Evolutionary conservation across 805 yeast species (phyloP), one percentile per base, ranked within the genome.

Genomic region (Ogataea paraovalis): DNA sequence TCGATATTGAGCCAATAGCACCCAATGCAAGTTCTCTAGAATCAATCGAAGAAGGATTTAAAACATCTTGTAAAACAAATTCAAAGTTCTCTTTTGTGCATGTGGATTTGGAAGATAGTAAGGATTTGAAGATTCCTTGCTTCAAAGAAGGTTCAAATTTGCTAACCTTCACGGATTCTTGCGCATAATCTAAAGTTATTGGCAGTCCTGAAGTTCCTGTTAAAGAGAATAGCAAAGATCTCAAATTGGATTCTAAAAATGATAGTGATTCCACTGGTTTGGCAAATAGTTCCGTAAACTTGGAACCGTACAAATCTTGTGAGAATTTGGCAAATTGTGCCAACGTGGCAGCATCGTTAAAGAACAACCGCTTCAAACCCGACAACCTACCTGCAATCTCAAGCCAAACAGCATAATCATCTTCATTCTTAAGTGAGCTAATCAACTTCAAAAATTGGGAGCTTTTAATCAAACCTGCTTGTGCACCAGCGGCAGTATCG

Each of bases 11-110:
- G 1, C 87, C 87, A 41, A 83, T 62, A 0, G 87, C 76, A n/a
- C 61, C 59, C 22, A 82, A 65, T 0, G 85, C 81, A 43, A 76
- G 68, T 62, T 83, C 88, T 44, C 82, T 62, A 2, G 79, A 74
- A 61, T 82, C 87, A 44, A 80, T 71, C 5, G 85, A 65, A 2
- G 74, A 58, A 9, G 88, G 85, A 12, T 63, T 52, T 9, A 65
- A 60, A 25, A 75, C 75, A 58, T 82, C 83, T n/a, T 67, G 53
- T 46, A 74, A 51, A 5, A 82, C 70, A 3, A 58, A 18, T 45
- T 74, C 61, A 63, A 75, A 64, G 51, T 74, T 51, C 22, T 66
- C 55, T 52, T 62, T 52, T 46, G 60, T 52, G 39, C 64, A 62
- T 44, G 69, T 63, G 12, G 59, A 54, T 4, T 66, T 54, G n/a